Conservation (phyloP, 208 protist species). For the Trypanosoma mega region DNA sequence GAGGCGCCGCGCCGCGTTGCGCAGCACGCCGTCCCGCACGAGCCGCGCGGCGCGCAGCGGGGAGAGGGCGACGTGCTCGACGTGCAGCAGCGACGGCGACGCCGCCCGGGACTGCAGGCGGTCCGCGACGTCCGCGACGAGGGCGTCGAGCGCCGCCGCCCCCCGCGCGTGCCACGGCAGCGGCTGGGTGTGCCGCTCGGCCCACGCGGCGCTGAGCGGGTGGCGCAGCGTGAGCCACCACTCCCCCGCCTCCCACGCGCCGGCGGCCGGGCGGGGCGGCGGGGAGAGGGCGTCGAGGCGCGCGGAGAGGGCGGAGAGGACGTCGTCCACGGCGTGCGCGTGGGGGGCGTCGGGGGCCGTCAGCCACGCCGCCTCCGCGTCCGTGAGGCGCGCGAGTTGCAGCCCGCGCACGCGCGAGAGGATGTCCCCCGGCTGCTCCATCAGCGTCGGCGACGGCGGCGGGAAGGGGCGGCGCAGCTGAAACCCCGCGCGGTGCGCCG, state of each 20-base stretch:
- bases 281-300: slow-evolving; percentile 13
- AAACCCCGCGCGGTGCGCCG: background rate
- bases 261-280: slow-evolving; percentile 41
- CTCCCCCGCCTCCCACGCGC: slow-evolving; percentile 60
- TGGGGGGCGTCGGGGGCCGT: slow-evolving; percentile 38
- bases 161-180: slow-evolving; percentile 27
- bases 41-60: slow-evolving; percentile 63
- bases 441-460: background rate
- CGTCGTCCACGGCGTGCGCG: slow-evolving; percentile 20
- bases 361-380: slow-evolving; percentile 44
- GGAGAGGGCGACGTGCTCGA: slow-evolving; percentile 55
- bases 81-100: slow-evolving; percentile 56
- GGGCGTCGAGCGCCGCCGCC: slow-evolving; percentile 39
- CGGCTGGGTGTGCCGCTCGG: slow-evolving; percentile 37
- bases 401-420: slow-evolving; percentile 31
- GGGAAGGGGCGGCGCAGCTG: background rate
- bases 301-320: slow-evolving; percentile 22
- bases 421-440: slow-evolving; percentile 12
- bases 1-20: slow-evolving; percentile 19
- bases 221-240: slow-evolving; percentile 75
- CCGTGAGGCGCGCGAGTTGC: slow-evolving; percentile 38
- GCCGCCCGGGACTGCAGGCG: slow-evolving; percentile 35
- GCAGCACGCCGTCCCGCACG: slow-evolving; percentile 58
- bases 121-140: slow-evolving; percentile 59
- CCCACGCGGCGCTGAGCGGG: background rate